Percentiles rank a stretch among this genome's conserved stretches.
These are phyloP conservation scores for Trametes punicea DNA, from an alignment of 768 basidiomycete species.

Conservation along the genomic window DNA sequence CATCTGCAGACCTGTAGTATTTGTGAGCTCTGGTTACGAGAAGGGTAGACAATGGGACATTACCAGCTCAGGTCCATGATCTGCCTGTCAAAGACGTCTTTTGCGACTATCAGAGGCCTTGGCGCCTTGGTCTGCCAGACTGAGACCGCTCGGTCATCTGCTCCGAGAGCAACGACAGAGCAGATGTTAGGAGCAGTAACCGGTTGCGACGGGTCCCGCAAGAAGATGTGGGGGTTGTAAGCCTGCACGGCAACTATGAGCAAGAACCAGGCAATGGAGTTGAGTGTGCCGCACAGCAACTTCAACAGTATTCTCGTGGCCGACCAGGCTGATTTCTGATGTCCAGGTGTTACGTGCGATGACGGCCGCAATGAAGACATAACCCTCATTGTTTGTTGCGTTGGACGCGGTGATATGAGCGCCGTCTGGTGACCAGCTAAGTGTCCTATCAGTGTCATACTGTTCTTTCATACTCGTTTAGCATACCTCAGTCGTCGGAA, in stretches of 20 bases:
- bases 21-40: neutral
- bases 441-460: neutral
- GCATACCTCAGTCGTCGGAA: constrained; percentile 82
- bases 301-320: constrained; percentile 96
- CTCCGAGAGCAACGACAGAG: constrained; percentile 90
- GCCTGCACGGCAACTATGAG: constrained; percentile 43
- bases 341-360: constrained; percentile 89
- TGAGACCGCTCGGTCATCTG: constrained; percentile 90
- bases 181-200: constrained; percentile 82
- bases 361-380: constrained; percentile 96
- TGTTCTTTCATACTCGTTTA: no score
- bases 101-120: constrained; percentile 86
- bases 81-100: constrained; percentile 91
- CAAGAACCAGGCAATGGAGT: neutral
- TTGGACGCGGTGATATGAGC: constrained; percentile 97
- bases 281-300: constrained; percentile 65
- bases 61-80: constrained; percentile 96
- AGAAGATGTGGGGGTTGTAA: constrained; percentile 94
- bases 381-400: constrained; percentile 92
- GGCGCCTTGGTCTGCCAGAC: constrained; percentile 96
- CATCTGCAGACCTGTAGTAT: constrained; percentile 81
- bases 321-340: constrained; percentile 90
- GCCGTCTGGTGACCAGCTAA: constrained; percentile 98
- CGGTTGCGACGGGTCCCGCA: constrained; percentile 64
- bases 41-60: constrained; percentile 1